These are phyloP conservation scores for Lasiodiplodia citricola DNA, from an alignment of 2,329 filamentous ascomycete genomes.

Conservation along the genomic window DNA sequence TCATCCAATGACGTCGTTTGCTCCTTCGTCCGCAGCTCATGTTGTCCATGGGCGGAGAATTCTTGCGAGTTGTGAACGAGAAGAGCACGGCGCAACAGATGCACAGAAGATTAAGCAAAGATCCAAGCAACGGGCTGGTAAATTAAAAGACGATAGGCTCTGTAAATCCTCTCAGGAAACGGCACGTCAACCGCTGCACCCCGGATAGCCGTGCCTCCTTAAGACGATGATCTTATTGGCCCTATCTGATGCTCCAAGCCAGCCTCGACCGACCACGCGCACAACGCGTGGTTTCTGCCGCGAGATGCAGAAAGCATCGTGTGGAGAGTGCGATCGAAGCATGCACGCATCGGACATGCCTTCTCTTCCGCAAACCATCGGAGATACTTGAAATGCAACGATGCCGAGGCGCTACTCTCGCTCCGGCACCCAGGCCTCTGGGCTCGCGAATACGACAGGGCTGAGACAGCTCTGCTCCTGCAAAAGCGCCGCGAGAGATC, in stretches of 20 bases:
- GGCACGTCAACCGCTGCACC: background rate
- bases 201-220: background rate
- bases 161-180: background rate
- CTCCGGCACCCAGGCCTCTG: background rate
- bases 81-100: background rate
- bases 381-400: background rate
- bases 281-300: background rate
- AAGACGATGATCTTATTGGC: conserved; percentile 10
- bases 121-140: background rate
- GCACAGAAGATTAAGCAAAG: background rate
- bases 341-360: background rate
- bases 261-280: background rate
- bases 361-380: background rate
- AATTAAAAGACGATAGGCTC: background rate
- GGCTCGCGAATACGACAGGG: conserved; percentile 5
- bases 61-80: background rate
- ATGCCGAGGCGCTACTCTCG: background rate
- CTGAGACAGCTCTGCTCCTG: conserved; percentile 1
- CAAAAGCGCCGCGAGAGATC: background rate
- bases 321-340: background rate
- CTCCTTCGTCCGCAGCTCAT: background rate
- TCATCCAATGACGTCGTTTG: background rate
- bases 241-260: background rate
- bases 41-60: background rate
- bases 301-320: background rate